These are phyloP conservation scores for Ochetophila trinervis DNA, from an alignment of 306 rosid genomes.

Conservation along the genomic window DNA sequence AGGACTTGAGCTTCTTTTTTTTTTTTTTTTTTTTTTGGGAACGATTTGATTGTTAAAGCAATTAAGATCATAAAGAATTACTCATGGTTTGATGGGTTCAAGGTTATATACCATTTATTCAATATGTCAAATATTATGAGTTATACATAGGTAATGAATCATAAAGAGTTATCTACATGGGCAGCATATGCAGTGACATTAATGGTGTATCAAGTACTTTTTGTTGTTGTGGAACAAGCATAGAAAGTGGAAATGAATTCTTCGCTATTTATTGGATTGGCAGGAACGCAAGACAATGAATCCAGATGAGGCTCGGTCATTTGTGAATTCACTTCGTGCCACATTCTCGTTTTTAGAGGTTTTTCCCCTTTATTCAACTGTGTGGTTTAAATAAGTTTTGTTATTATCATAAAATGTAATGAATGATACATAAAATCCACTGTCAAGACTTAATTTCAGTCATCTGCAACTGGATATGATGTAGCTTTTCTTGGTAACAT, in stretches of 20 bases:
- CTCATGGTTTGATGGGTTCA: neutral
- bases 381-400: constrained; percentile 4
- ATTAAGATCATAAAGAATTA: neutral
- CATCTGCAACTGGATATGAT: neutral
- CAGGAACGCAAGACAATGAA: constrained; percentile 79
- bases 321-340: constrained; percentile 66
- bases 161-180: neutral
- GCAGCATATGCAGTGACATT: neutral
- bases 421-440: constrained; percentile 13
- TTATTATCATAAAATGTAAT: constrained; percentile 15
- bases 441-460: neutral
- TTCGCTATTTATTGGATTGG: constrained; percentile 31
- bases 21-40: no score
- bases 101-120: neutral
- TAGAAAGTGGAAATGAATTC: neutral
- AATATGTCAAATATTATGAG: neutral
- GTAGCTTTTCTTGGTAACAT: neutral
- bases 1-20: neutral
- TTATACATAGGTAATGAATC: no score
- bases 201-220: neutral
- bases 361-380: constrained; percentile 16
- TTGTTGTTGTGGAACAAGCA: neutral
- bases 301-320: constrained; percentile 50
- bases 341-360: constrained; percentile 77
- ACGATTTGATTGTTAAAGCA: neutral